phyloP scores from a whole-genome alignment of 805 yeast genomes.

The Spathaspora sp. region DNA sequence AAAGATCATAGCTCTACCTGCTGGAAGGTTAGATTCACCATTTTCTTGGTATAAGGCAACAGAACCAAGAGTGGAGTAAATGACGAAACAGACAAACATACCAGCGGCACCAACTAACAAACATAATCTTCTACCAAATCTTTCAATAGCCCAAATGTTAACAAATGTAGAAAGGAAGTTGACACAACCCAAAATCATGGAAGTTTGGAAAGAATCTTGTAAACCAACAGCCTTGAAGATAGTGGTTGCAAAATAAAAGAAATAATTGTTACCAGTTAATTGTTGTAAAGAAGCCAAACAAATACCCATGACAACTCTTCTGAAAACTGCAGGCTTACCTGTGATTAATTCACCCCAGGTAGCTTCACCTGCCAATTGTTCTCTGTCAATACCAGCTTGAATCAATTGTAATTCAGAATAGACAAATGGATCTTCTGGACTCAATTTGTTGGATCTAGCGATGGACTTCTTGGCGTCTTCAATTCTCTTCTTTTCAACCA shows the following conservation, averaged over 20 bases:
- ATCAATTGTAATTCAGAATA: slow-evolving; percentile 51
- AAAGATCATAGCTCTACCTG: slow-evolving; percentile 62
- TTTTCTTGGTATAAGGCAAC: slow-evolving; percentile 42
- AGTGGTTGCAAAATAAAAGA: slow-evolving; percentile 60
- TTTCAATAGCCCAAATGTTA: slow-evolving; percentile 48
- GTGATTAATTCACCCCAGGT: slow-evolving; percentile 60
- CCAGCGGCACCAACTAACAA: slow-evolving; percentile 42
- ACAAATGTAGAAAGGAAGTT: slow-evolving; percentile 54
- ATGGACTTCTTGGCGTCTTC: slow-evolving; percentile 55
- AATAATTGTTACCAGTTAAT: slow-evolving; percentile 59
- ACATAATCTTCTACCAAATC: slow-evolving; percentile 47
- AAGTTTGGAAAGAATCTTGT: slow-evolving; percentile 52
- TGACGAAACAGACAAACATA: slow-evolving; percentile 54
- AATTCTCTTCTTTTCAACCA: slow-evolving; percentile 45
- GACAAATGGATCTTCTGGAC: slow-evolving; percentile 51
- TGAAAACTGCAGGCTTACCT: slow-evolving; percentile 60
- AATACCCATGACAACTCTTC: slow-evolving; percentile 55
- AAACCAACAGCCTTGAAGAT: slow-evolving; percentile 51
- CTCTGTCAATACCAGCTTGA: slow-evolving; percentile 60
- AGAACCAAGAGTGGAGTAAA: slow-evolving; percentile 61
- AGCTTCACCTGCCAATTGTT: slow-evolving; percentile 59
- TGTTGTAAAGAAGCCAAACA: slow-evolving; percentile 59
- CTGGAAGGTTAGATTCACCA: slow-evolving; percentile 37
- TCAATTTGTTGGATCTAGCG: slow-evolving; percentile 55
- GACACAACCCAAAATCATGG: slow-evolving; percentile 51